Base-by-base conservation (phyloP, 1,139 yeast species). In the Saccharomyces hybrid region DNA sequence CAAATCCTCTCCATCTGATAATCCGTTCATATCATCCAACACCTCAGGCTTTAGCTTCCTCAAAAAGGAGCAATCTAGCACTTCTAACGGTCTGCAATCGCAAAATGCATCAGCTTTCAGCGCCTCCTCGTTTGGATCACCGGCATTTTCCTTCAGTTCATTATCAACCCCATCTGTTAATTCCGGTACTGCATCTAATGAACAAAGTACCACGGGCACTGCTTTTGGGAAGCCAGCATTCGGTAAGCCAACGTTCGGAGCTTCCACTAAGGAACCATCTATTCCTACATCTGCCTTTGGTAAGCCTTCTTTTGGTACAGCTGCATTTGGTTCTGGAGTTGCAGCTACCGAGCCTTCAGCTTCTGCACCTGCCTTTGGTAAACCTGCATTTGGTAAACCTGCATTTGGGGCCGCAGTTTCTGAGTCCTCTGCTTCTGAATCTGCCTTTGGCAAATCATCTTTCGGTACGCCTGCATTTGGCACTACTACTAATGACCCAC, bases 171-270 rank as follows among this genome's bases (percentile, higher is more conserved):
- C 38, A 32, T 32, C 38, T 32, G 38, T 11, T 32, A 1, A 11
- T 32, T n/a, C 38, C 1, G 38, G 38, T 32, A 32, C 38, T 11
- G 38, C 38, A 32, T 13, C 38, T 32, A 32, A 32, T 32, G 38
- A 32, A 13, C 38, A 13, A 13, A 32, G 38, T 13, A 1, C 28
- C 16, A 25, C 31, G 0, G 46, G 50, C 27, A 31, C 56, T 8
- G 46, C 61, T 4, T 56, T 60, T 51, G 59, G 59, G 14, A 47
- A 56, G 34, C 28, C 58, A 2, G 52, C 60, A 2, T 64, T 64
- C 58, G 66, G 68, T 27, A 48, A 55, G 16, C 46, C 52, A 25
- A 60, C 63, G 6, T 20, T 20, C 23, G 23, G 23, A 20, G 4
- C 23, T 20, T 20, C 4, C 23, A 20, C 23, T 20, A 14, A 56